Evolutionary conservation across 495 filamentous ascomycete genomes (phyloP).

Genomic region (Aspergillus sparsus): DNA sequence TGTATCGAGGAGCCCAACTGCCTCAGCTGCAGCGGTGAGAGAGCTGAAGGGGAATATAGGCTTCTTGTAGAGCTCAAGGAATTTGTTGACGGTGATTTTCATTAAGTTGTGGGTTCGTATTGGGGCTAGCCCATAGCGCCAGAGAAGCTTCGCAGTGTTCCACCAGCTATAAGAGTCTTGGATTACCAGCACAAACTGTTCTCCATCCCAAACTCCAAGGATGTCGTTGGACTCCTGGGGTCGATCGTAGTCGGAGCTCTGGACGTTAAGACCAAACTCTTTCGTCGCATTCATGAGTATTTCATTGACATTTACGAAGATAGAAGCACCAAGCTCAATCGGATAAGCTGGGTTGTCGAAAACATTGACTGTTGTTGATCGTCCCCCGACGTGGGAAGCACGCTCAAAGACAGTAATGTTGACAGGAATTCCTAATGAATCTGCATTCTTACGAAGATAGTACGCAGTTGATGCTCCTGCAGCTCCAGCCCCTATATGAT

Average conservation of each 20-base stretch:
- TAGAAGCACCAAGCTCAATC: slow-evolving; percentile 86
- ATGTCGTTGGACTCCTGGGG: slow-evolving; percentile 43
- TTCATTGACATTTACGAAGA: slow-evolving; percentile 85
- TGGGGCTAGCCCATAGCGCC: slow-evolving; percentile 82
- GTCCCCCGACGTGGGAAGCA: slow-evolving; percentile 76
- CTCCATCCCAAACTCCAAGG: slow-evolving; percentile 86
- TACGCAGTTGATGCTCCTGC: slow-evolving; percentile 87
- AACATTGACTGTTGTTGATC: slow-evolving; percentile 83
- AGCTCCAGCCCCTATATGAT: slow-evolving; percentile 75
- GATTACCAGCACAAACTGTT: slow-evolving; percentile 68
- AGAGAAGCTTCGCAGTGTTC: slow-evolving; percentile 75
- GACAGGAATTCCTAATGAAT: slow-evolving; percentile 50
- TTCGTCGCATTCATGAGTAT: slow-evolving; percentile 77
- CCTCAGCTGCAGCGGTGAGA: slow-evolving; percentile 62
- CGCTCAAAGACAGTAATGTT: slow-evolving; percentile 92
- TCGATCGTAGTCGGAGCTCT: slow-evolving; percentile 32
- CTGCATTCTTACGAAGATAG: slow-evolving; percentile 70
- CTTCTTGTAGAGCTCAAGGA: slow-evolving; percentile 77
- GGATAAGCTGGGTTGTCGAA: slow-evolving; percentile 68
- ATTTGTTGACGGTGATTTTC: slow-evolving; percentile 68
- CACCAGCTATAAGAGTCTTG: slow-evolving; percentile 69
- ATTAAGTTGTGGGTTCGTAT: slow-evolving; percentile 72
- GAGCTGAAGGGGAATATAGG: slow-evolving; percentile 83
- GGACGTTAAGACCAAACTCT: slow-evolving; percentile 64
- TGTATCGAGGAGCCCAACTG: slow-evolving; percentile 62